Base-by-base conservation (phyloP, 2,329 filamentous ascomycete species). In the Fusarium nelsonii region DNA sequence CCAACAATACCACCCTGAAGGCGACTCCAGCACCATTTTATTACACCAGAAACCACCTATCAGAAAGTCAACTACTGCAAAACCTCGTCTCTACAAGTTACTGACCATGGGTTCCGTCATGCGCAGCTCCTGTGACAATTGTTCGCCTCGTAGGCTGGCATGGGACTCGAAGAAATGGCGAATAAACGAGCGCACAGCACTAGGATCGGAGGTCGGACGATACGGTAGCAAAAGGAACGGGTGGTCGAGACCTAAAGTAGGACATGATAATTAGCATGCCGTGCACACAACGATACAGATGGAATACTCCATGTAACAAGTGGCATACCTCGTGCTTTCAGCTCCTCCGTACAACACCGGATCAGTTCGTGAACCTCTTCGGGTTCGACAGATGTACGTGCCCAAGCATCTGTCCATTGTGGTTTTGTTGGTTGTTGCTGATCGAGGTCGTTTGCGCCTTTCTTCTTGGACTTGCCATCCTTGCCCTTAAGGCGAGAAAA, bases 1-100 rank as follows among this genome's bases (percentile, higher is more conserved):
- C 93, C 94, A 36, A 99, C 94, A 15, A 99, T 90, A 75, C 96
- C 96, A 62, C 94, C 93, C 41, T 91, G 89, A 51, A 99, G 84
- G 81, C 96, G 89, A 78, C 93, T 94, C 96, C 96, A 99, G 80
- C 95, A 98, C 96, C 96, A 99, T 84, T 98, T 99, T 70, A 96
- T 85, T 41, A 97, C 94, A 74, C 94, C 96, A 69, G 94, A 94
- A 55, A 99, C 87, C 58, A 97, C 94, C 93, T 97, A 68, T 32
- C 23, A 45, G 20, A 36, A 49, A 50, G 52, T 73, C 80, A 74
- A 80, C 49, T 15, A 48, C 48, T 54, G 46, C 28, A 23, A 48
- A 37, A 20, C 8, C 18, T 10, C 45, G 37, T 36, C 28, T n/a
- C 16, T 28, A 33, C 23, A 33, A 15, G 6, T 16, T 23, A 74